Base-by-base conservation (phyloP, 768 basidiomycete species). In the Kwoniella pini region DNA sequence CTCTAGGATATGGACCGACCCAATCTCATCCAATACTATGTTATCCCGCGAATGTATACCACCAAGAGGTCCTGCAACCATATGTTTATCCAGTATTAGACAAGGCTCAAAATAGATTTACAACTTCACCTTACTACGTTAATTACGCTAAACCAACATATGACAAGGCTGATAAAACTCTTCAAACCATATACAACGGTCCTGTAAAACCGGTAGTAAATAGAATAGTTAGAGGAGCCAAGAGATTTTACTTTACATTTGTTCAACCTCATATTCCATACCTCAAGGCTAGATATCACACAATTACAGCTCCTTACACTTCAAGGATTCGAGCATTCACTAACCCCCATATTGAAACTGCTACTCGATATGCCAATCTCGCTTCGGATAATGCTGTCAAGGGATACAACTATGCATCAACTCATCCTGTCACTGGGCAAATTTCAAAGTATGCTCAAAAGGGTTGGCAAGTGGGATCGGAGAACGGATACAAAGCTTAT, bases 1-100 rank as follows among this genome's bases (percentile, higher is more conserved):
- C 66, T 4, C 58, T 74, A 27, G 72, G 69, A 15, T 55, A 69
- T 5, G 60, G 64, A 15, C 63, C 69, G 6, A 43, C 31, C 19
- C 52, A 61, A 48, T 61, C 59, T 21, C 59, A 61, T 27, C 59
- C 59, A 15, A 21, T 54, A 10, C 50, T 77, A 19, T 77, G 76
- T 50, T 72, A 71, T 50, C 76, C 76, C 17, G 50, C 76, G 2
- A 70, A 70, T 45, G 54, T 59, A 10, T 77, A 77, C 45, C 70
- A 74, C 44, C 45, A 61, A 1, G 56, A 67, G 13, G 39, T 77
- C 46, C 68, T 75, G 13, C 36, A 69, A 44, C 76, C 76, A 7
- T 72, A 74, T 54, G 62, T 77, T 60, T 75, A 75, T 46, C 76
- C 76, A 5, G 46, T 63, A 33, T 15, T 76, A 17, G 67, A 70